Evolutionary conservation across 83 land plant genomes (phyloP).

Genomic region (Diphasiastrum complanatum): DNA sequence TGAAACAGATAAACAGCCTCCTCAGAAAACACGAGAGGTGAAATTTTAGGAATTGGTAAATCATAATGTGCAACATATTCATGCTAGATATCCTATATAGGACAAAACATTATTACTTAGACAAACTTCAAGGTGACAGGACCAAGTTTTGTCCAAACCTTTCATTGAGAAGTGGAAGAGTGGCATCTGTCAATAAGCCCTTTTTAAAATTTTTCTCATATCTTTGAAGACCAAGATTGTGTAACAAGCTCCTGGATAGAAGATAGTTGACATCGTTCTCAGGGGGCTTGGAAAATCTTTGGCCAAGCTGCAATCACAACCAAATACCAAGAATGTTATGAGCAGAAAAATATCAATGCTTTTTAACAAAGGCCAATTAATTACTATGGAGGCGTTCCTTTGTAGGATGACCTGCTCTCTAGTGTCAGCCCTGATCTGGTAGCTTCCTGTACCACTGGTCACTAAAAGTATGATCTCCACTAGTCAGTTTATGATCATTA

Average conservation of each 20-base stretch:
- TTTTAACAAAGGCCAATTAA: too few species aligned
- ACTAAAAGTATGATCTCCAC: too few species aligned
- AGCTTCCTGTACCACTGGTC: too few species aligned
- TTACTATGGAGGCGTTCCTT: too few species aligned
- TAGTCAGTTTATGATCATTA: too few species aligned
- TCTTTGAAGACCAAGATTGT: slow-evolving; percentile 59
- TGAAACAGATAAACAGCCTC: neutral
- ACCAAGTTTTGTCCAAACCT: slow-evolving; percentile 36
- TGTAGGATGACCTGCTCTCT: too few species aligned
- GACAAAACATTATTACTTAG: neutral
- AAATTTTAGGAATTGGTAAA: neutral
- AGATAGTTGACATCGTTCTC: slow-evolving; percentile 51
- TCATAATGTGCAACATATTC: neutral
- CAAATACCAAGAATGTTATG: neutral
- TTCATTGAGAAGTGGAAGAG: slow-evolving; percentile 73
- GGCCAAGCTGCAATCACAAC: slow-evolving; percentile 47
- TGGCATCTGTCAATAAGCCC: slow-evolving; percentile 73
- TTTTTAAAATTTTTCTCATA: slow-evolving; percentile 90
- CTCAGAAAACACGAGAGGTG: neutral
- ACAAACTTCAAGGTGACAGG: neutral
- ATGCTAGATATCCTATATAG: neutral
- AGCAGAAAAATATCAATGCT: too few species aligned
- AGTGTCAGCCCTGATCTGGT: too few species aligned
- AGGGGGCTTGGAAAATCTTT: slow-evolving; percentile 59
- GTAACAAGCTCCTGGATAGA: slow-evolving; percentile 55